Evolutionary conservation across 2,329 filamentous ascomycete species (phyloP).

Genomic region (Colletotrichum sublineola): DNA sequence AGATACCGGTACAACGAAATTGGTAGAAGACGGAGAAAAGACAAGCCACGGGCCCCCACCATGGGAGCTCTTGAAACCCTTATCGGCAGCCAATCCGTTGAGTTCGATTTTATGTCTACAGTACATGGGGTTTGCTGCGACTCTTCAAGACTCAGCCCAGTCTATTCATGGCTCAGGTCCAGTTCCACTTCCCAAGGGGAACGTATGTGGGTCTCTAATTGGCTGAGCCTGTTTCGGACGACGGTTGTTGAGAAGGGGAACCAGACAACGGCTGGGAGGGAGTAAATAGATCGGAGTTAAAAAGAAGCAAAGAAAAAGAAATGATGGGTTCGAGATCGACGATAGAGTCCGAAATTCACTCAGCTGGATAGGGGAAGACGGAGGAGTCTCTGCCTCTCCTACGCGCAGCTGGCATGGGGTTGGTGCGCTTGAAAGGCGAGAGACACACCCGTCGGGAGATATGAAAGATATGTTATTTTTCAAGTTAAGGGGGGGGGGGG

Average conservation of each 20-base stretch:
- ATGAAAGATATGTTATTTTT: not conserved
- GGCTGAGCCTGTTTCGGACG: constrained; percentile 29
- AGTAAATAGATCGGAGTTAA: constrained; percentile 3
- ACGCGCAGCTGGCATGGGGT: constrained; percentile 27
- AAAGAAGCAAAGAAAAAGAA: constrained; percentile 27
- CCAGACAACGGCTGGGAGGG: not conserved
- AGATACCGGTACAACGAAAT: constrained; percentile 11
- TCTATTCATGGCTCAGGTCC: constrained; percentile 16
- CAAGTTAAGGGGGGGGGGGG: too few species aligned
- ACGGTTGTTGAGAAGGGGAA: constrained; percentile 14
- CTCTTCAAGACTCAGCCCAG: constrained; percentile 13
- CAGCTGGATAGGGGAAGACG: constrained; percentile 17
- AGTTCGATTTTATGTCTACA: constrained; percentile 11
- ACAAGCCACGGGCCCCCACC: constrained; percentile 7
- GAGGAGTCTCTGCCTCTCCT: not conserved
- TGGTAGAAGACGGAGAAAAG: not conserved
- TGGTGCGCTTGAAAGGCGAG: constrained; percentile 37
- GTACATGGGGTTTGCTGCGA: constrained; percentile 8
- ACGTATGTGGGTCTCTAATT: constrained; percentile 46
- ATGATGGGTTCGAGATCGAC: constrained; percentile 44
- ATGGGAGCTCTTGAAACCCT: constrained; percentile 30
- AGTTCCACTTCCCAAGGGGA: not conserved
- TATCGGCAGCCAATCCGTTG: constrained; percentile 11
- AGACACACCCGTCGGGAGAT: constrained; percentile 6
- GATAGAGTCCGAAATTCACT: not conserved